Evolutionary conservation across 2,329 filamentous ascomycete genomes (phyloP).

Genomic region (Ophiostoma sp.): DNA sequence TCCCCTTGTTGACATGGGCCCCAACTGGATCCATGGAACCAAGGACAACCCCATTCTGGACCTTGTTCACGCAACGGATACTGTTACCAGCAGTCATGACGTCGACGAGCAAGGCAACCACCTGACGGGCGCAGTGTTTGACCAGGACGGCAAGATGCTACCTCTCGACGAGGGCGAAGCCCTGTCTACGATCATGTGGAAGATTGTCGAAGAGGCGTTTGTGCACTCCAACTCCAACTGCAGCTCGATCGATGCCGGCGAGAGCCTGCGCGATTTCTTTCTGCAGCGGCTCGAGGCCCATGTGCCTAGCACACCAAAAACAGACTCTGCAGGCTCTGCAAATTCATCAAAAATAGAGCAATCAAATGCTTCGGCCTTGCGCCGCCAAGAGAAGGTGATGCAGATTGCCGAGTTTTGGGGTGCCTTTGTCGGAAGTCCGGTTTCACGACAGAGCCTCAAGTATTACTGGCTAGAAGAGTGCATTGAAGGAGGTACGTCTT

Average conservation of each 20-base stretch:
- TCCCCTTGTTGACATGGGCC: constrained; percentile 54
- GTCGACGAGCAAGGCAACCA: constrained; percentile 40
- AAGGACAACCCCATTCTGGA: constrained; percentile 64
- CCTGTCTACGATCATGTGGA: constrained; percentile 57
- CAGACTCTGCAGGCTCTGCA: constrained; percentile 28
- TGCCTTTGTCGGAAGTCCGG: constrained; percentile 61
- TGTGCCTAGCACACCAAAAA: constrained; percentile 32
- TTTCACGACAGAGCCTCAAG: constrained; percentile 62
- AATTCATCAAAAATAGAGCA: constrained; percentile 19
- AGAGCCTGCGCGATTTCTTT: constrained; percentile 54
- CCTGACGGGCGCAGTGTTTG: constrained; percentile 40
- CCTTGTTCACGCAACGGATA: constrained; percentile 58
- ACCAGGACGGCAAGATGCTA: constrained; percentile 51
- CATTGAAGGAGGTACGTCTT: constrained; percentile 57
- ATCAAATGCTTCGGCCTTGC: constrained; percentile 31
- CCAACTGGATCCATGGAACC: constrained; percentile 79
- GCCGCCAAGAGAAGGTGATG: constrained; percentile 42
- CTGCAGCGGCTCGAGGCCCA: constrained; percentile 40
- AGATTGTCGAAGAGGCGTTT: constrained; percentile 63
- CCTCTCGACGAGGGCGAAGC: constrained; percentile 42
- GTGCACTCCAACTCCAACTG: constrained; percentile 56
- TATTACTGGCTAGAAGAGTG: constrained; percentile 77
- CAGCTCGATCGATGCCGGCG: constrained; percentile 42
- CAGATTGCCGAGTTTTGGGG: constrained; percentile 63
- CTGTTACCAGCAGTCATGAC: constrained; percentile 45